phyloP scores from a whole-genome alignment of 2,329 filamentous ascomycete species.

The Pseudocercospora vitis region DNA sequence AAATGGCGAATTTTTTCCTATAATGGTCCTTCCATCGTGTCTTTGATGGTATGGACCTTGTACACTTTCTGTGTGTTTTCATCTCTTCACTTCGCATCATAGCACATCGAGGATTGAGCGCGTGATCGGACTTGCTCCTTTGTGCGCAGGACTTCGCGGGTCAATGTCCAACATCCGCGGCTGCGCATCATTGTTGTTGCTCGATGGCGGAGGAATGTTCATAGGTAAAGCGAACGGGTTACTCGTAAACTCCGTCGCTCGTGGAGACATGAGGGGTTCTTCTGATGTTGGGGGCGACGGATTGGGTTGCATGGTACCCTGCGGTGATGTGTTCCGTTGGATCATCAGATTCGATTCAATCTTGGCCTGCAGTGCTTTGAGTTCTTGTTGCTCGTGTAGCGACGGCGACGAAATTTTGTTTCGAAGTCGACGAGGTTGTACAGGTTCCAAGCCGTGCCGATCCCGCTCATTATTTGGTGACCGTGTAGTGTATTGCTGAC shows the following conservation, averaged over 20 bases:
- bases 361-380: conserved; percentile 36
- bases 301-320: neutral
- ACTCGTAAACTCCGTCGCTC: conserved; percentile 70
- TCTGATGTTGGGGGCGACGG: conserved; percentile 15
- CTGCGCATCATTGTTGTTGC: conserved; percentile 46
- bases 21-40: neutral
- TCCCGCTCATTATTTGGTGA: neutral
- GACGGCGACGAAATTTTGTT: conserved; percentile 38
- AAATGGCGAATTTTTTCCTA: neutral
- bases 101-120: conserved; percentile 76
- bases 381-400: conserved; percentile 36
- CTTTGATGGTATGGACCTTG: conserved; percentile 7
- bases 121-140: conserved; percentile 71
- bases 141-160: conserved; percentile 72
- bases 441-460: neutral
- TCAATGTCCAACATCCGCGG: conserved; percentile 58
- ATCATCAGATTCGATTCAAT: conserved; percentile 33
- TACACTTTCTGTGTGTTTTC: conserved; percentile 15
- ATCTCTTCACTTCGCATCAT: conserved; percentile 43
- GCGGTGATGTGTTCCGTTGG: conserved; percentile 8
- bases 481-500: conserved; percentile 1
- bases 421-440: conserved; percentile 24
- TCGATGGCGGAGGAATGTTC: conserved; percentile 34
- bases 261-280: conserved; percentile 67
- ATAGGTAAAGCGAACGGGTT: conserved; percentile 57